Evolutionary conservation across 768 basidiomycete species (phyloP).

Genomic region (Termitomyces sp.): DNA sequence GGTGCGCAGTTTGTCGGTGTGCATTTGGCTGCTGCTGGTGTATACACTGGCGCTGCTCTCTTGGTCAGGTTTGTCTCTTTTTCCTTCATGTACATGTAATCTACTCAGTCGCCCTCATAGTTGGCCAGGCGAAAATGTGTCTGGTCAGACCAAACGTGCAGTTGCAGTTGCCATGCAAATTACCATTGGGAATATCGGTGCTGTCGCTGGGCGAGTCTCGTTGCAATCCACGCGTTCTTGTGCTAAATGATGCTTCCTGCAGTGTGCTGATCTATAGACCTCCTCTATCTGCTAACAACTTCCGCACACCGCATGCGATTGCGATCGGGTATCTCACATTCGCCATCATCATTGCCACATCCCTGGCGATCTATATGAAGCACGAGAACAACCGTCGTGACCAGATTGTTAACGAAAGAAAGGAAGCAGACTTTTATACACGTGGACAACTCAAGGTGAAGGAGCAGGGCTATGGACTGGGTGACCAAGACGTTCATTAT

Average conservation of each 20-base stretch:
- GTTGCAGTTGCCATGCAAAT: constrained; percentile 63
- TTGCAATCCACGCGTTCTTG: neutral
- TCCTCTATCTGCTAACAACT: constrained; percentile 39
- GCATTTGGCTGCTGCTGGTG: constrained; percentile 50
- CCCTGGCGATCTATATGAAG: constrained; percentile 46
- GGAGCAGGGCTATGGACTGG: constrained; percentile 25
- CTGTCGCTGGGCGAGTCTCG: constrained; percentile 42
- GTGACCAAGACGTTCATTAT: constrained; percentile 37
- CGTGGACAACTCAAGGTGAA: constrained; percentile 13
- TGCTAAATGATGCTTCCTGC: neutral
- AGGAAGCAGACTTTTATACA: constrained; percentile 16
- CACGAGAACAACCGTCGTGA: constrained; percentile 48
- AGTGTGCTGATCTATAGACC: constrained; percentile 57
- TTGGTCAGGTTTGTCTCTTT: constrained; percentile 43
- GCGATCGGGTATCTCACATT: constrained; percentile 58
- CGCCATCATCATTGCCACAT: constrained; percentile 36
- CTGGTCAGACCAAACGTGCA: constrained; percentile 63
- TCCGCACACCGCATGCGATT: constrained; percentile 54
- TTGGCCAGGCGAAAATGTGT: constrained; percentile 69
- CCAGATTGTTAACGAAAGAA: constrained; percentile 18
- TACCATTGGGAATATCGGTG: constrained; percentile 57
- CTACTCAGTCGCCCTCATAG: constrained; percentile 17
- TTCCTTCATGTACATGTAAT: neutral
- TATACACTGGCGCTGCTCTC: constrained; percentile 56
- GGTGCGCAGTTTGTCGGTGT: constrained; percentile 57